These are phyloP conservation scores for Yamadazyma pseudoaaseri DNA, from an alignment of 1,139 yeast species.

Conservation along the genomic window DNA sequence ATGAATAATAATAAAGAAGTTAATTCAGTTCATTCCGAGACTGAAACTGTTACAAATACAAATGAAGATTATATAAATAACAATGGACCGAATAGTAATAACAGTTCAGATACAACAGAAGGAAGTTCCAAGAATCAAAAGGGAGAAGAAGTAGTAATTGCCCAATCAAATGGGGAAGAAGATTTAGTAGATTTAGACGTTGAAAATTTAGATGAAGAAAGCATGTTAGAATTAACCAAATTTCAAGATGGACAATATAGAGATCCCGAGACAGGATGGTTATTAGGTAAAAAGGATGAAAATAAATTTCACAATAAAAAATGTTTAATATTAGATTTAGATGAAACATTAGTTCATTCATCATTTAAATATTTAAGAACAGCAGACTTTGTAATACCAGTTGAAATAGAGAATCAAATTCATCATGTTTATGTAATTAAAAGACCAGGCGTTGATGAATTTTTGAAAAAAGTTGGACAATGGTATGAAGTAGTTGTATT, in stretches of 20 bases:
- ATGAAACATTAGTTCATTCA: conserved; percentile 95
- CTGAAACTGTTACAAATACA: conserved; percentile 30
- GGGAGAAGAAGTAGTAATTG: conserved; percentile 17
- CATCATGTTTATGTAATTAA: conserved; percentile 96
- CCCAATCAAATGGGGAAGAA: conserved; percentile 12
- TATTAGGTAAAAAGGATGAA: conserved; percentile 49
- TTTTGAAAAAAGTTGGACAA: conserved; percentile 78
- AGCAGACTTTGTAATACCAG: conserved; percentile 93
- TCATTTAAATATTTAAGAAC: conserved; percentile 88
- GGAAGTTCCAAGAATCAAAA: conserved; percentile 9
- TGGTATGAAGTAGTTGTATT: conserved; percentile 93
- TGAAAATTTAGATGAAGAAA: conserved; percentile 16
- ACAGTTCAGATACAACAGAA: conserved; percentile 8
- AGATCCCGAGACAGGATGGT: conserved; percentile 58
- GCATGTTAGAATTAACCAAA: conserved; percentile 31
- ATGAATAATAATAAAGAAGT: conserved; percentile 4
- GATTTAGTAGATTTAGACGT: conserved; percentile 12
- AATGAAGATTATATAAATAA: conserved; percentile 8
- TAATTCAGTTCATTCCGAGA: conserved; percentile 4
- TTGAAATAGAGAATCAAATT: conserved; percentile 76
- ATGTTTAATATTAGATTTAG: conserved; percentile 88
- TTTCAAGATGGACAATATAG: conserved; percentile 69
- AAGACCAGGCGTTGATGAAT: conserved; percentile 97
- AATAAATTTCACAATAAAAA: conserved; percentile 52
- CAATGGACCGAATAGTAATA: conserved; percentile 3